These are phyloP conservation scores for Neonectria ditissima DNA, from an alignment of 2,329 filamentous ascomycete species.

Conservation along the genomic window DNA sequence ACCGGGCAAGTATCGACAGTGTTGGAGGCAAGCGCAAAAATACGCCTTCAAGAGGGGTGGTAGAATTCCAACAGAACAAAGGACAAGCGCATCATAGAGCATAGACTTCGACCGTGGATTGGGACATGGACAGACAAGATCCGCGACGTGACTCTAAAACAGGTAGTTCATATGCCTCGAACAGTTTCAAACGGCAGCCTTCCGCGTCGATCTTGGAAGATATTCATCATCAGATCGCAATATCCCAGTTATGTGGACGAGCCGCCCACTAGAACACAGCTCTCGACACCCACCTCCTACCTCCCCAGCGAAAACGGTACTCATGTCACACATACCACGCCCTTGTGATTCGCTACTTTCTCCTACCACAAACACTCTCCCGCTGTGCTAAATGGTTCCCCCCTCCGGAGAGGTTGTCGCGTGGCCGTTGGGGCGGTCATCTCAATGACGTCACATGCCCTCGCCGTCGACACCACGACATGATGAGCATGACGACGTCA, in stretches of 20 bases:
- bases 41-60: no score
- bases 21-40: neutral
- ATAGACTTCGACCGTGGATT: neutral
- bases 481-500: conserved; percentile 46
- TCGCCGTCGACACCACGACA: conserved; percentile 26
- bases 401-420: conserved; percentile 25
- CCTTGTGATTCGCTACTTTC: conserved; percentile 6
- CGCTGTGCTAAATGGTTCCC: neutral
- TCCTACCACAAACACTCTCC: neutral
- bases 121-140: neutral
- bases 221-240: neutral
- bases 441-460: conserved; percentile 44
- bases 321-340: neutral
- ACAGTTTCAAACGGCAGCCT: neutral
- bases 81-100: neutral
- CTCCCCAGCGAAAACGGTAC: neutral
- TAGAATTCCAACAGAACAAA: neutral
- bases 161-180: neutral
- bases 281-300: neutral
- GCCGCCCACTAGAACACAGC: neutral
- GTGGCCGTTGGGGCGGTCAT: conserved; percentile 28
- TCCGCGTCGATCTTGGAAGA: neutral
- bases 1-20: neutral
- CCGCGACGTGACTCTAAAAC: neutral
- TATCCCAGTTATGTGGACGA: neutral